Evolutionary conservation across 208 protist genomes (phyloP).

Genomic region (Herpetomonas samuelpessoai): DNA sequence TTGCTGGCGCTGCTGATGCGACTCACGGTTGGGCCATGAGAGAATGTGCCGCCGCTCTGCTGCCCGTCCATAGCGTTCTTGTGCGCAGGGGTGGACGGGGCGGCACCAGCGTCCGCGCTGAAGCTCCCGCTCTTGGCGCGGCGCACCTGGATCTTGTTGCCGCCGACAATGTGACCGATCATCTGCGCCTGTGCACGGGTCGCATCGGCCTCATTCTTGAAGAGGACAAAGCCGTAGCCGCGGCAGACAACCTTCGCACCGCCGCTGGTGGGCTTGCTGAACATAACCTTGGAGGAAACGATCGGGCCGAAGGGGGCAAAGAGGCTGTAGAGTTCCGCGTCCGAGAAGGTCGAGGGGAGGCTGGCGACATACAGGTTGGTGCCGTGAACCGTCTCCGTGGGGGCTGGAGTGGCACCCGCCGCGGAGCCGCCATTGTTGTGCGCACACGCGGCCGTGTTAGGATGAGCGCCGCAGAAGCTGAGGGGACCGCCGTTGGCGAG

Average conservation of each 20-base stretch:
- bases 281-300: slow-evolving; percentile 66
- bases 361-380: slow-evolving; percentile 62
- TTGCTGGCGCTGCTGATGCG: no score
- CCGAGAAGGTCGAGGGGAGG: slow-evolving; percentile 60
- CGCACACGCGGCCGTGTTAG: no score
- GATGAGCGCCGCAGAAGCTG: no score
- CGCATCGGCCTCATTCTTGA: slow-evolving; percentile 33
- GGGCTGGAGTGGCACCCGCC: neutral
- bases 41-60: no score
- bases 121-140: slow-evolving; percentile 52
- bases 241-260: slow-evolving; percentile 45
- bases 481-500: no score
- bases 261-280: slow-evolving; percentile 24
- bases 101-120: slow-evolving; percentile 4
- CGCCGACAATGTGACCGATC: slow-evolving; percentile 37
- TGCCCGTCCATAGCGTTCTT: no score
- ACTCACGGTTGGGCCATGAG: no score
- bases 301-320: slow-evolving; percentile 62
- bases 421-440: neutral
- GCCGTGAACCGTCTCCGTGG: neutral
- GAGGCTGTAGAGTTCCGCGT: slow-evolving; percentile 56
- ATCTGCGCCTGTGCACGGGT: slow-evolving; percentile 39
- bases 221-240: slow-evolving; percentile 81
- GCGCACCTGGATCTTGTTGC: slow-evolving; percentile 67
- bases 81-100: no score